Base-by-base conservation (phyloP, 2,329 filamentous ascomycete species). In the Emydomyces testavorans region DNA sequence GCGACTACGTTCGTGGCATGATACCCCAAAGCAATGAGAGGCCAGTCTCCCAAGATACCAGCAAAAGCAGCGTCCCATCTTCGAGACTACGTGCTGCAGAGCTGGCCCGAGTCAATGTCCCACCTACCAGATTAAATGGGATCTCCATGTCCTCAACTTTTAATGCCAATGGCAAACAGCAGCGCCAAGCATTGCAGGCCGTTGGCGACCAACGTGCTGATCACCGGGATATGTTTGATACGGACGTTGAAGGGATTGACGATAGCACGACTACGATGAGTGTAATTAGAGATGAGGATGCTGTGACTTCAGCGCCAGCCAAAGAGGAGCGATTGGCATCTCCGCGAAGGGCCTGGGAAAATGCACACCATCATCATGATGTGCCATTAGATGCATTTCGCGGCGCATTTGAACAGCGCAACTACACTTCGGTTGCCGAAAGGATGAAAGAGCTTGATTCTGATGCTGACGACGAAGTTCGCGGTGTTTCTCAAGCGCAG, bases 231-330 rank as follows among this genome's bases (percentile, higher is more conserved):
- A 56, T 61, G 50, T 69, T 69, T 52, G 66, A 69, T 51, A 69
- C 66, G 4, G 66, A 69, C 52, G 64, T 68, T 6, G 66, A 69
- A 49, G 66, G 61, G 8, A 56, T 68, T 7, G 66, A 69, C 57
- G 66, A 69, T 52, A 68, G 66, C 2, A 69, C 66, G 5, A 61
- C 67, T 55, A 62, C 60, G 16, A 64, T 61, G 18, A 68, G 69
- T 57, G 50, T 71, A 48, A 52, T 65, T 46, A 62, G 58, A 24
- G 55, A 53, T 46, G 63, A 65, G 34, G 62, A 64, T 42, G 50
- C 50, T 41, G 57, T 44, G 52, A 48, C 7, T 46, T 46, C 21
- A n/a, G 26, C 11, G 13, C 35, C 37, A 6, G 15, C 15, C 3
- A 35, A 16, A 29, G 36, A 47, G 20, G 45, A 40, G 35, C 45